Base-by-base conservation (phyloP, 441 rosid species). In the Daphne laureola region DNA sequence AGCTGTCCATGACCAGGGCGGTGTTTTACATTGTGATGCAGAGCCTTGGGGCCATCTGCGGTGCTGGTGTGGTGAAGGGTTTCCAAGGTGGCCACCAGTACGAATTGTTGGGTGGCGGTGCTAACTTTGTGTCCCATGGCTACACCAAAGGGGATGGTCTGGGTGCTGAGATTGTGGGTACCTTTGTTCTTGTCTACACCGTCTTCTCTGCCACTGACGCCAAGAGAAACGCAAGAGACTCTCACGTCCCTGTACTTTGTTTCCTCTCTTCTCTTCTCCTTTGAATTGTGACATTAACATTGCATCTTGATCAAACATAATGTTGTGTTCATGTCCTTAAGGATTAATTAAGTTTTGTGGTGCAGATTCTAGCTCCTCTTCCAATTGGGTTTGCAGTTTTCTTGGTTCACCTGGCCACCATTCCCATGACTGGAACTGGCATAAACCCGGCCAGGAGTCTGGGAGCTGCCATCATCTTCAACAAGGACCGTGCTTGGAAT, bases 391-490 rank as follows among this genome's bases (percentile, higher is more conserved):
- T 88, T 50, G 94, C 96, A 5, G 96, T 88, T 51, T 88, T 85
- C 79, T 77, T 83, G 80, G 96, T 88, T 50, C 96, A 88, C 49
- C 63, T 88, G 74, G 96, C 96, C 46, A 88, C 96, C 61, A 87
- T 87, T 48, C 92, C 92, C 56, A 80, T 84, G 46, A 84, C 96
- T 3, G 92, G 92, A 64, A 87, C 95, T 8, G 95, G 96, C 31
- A 87, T 87, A 52, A 87, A 87, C 80, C 96, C 92, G 7, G 86
- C 93, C 13, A 84, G 93, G 78, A 84, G 93, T 74, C 93, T 87
- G 0, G 96, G 96, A 52, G 93, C 96, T 46, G 93, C 96, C 53
- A 80, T 87, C 51, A 84, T 87, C 70, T 87, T 44, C 69, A 73
- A 84, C 80, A 74, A 50, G 17, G 76, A 57, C 51, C 78, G 54